Evolutionary conservation across 169 alveolate species (phyloP), one percentile per base, ranked within the genome.

Genomic region (Plasmodium relictum): DNA sequence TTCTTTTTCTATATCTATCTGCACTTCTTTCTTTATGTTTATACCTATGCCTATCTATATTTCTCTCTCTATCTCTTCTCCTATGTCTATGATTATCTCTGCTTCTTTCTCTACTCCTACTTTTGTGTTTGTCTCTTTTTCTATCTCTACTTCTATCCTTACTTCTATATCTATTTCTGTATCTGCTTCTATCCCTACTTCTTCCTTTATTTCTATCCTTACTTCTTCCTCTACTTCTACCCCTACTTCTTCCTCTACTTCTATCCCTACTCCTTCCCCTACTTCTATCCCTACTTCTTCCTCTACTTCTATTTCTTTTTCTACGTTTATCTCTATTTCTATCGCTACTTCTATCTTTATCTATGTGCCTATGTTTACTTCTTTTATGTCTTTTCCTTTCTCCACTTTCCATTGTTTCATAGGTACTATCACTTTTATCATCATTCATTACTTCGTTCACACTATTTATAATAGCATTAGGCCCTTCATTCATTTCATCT

Each of bases 261-360:
- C 91, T 65, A 26, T 68, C 58, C 10, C 95, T 54, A 14, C 73
- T 50, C 26, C 92, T 71, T 14, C 20, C 50, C 54, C 91, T 73
- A 20, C 31, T 76, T 24, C 88, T 48, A 14, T 24, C 68, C 31
- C 95, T 88, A 14, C 91, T 91, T 41, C 94, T 59, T 16, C 44
- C 62, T 24, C 73, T 48, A 37, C 65, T 89, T 14, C 61, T 59
- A 4, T 24, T 85, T 44, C 88, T 85, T 50, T 73, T 52, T 45
- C 78, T 83, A 31, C 88, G 16, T 22, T 74, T 39, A 41, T 39
- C 42, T 50, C 44, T 73, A 54, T 41, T 70, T 58, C 18, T 69
- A 18, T 62, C 66, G 8, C 24, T 52, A 44, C 54, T n/a, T 56
- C 16, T 48, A n/a, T 42, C 50, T 58, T 14, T 58, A 39, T 12